Percentiles rank a stretch among this genome's conserved stretches.
Conservation (phyloP, 2,329 filamentous ascomycete genomes). For the Tolypocladium ovalisporum region DNA sequence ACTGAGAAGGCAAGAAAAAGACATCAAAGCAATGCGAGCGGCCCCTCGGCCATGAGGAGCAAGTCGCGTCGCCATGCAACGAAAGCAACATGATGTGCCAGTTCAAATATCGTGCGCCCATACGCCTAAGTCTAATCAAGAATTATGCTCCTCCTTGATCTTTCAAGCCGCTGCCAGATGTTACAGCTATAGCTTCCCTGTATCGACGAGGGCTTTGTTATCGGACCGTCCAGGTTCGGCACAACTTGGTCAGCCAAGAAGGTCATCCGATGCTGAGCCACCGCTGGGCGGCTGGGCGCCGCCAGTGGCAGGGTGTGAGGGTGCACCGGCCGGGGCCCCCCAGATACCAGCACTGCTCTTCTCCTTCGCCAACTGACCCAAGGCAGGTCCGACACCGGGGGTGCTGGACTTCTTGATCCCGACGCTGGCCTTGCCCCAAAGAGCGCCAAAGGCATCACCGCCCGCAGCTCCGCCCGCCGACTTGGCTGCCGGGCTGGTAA, state of each 20-base stretch:
- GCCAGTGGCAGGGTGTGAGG: slow-evolving; percentile 17
- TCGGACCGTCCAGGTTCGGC: neutral
- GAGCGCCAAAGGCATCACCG: slow-evolving; percentile 79
- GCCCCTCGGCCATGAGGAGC: neutral
- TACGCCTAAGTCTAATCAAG: slow-evolving; percentile 27
- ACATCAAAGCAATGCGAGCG: too few relatives aligned
- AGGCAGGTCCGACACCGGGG: slow-evolving; percentile 56
- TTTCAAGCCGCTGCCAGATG: neutral
- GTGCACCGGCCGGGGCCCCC: slow-evolving; percentile 54
- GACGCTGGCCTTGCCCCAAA: slow-evolving; percentile 68
- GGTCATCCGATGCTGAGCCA: slow-evolving; percentile 33
- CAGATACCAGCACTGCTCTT: slow-evolving; percentile 93
- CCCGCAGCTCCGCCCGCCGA: slow-evolving; percentile 43
- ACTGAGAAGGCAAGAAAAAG: too few relatives aligned
- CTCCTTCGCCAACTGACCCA: slow-evolving; percentile 95
- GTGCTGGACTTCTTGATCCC: slow-evolving; percentile 64
- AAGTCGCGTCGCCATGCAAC: neutral
- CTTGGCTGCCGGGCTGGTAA: slow-evolving; percentile 37
- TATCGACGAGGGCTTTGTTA: neutral
- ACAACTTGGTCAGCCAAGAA: slow-evolving; percentile 28
- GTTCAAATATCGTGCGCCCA: slow-evolving; percentile 28
- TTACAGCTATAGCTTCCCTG: neutral
- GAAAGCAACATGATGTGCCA: slow-evolving; percentile 15
- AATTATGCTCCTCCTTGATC: slow-evolving; percentile 10
- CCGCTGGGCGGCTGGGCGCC: slow-evolving; percentile 15